Base-by-base conservation (phyloP, 495 filamentous ascomycete species). In the Darksidea phi region DNA sequence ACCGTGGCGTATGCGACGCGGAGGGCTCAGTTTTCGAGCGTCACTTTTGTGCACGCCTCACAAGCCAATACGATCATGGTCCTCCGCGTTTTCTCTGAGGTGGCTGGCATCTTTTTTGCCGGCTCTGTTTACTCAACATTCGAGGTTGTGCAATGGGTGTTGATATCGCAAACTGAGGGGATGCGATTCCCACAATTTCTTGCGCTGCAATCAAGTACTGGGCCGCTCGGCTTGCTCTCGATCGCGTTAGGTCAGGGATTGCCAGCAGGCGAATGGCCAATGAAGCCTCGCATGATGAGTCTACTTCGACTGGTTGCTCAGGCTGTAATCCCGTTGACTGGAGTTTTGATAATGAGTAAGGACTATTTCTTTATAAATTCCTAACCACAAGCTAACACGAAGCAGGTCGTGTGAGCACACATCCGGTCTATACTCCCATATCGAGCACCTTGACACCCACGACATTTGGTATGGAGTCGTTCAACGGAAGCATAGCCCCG, bases 91-190 rank as follows among this genome's bases (percentile, higher is more conserved):
- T 38, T 64, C 6, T 64, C 61, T 11, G 61, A 64, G 28, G 38
- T 25, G 10, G 48, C 61, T 20, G 47, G 47, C 8, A 28, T 64
- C 6, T 64, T 64, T 57, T 38, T 64, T 12, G 61, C 52, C 2
- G 46, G 21, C 6, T 52, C 18, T 17, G 56, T 64, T 7, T 36
- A 64, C 42, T 64, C 61, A 37, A 64, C 61, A 1, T 64, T 64
- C 21, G 61, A 64, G 32, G 54, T 64, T 7, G 61, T 64, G 1
- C 61, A 64, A 41, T 64, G 61, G 61, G 46, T 64, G 8, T 37
- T 64, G 13, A 64, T 64, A 21, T 64, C 61, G 34, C 18, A 54
- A 12, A 47, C 61, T 1, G 46, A 54, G 4, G 61, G 61, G 3
- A 58, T 64, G 18, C 46, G 48, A 10, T 26, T 64, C 4, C 61